Base-by-base conservation (phyloP, 257 asterid genomes). In the Striga asiatica region DNA sequence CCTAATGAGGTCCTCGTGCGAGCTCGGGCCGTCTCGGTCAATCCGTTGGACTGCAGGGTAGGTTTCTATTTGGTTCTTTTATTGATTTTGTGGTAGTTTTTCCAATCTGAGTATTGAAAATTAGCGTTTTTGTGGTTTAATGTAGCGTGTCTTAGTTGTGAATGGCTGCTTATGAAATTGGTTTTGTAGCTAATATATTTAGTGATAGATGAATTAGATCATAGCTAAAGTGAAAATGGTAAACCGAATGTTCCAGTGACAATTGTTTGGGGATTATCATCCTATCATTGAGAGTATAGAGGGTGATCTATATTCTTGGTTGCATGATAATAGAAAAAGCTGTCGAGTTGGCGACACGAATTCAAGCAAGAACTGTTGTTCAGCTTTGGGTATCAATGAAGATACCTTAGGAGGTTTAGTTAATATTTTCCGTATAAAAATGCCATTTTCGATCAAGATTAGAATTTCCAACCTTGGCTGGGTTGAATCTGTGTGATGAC, bases 1-100 rank as follows among this genome's bases (percentile, higher is more conserved):
- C 87, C 93, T 6, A 69, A 85, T 56, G 88, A 92, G 79, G 99
- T 92, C 58, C 94, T 92, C 27, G 97, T 92, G 38, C 94, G 99
- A 29, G 73, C 95, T 70, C 82, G 93, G 56, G 99, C 99, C 32
- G 94, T 92, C 71, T 88, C 99, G 3, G 74, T 88, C 72, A 92
- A 92, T 75, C 99, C 97, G 53, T 95, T 92, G 66, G 97, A 92
- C 69, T 68, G 79, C 55, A 75, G 93, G 66, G 95, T 88, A 20
- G 70, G 97, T 76, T 64, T 42, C 11, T 54, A 13, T 6, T 2
- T 56, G 8, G 10, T 8, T 3, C 52, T 22, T 21, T 35, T 9
- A 16, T 1, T 18, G 47, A 52, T 17, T n/a, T 12, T 54, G 10
- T 38, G 16, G 35, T 47, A 27, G 5, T 55, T 27, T 64, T n/a